Evolutionary conservation across 306 rosid genomes (phyloP), one percentile per base, ranked within the genome.

Genomic region (Adenanthera pavonina): DNA sequence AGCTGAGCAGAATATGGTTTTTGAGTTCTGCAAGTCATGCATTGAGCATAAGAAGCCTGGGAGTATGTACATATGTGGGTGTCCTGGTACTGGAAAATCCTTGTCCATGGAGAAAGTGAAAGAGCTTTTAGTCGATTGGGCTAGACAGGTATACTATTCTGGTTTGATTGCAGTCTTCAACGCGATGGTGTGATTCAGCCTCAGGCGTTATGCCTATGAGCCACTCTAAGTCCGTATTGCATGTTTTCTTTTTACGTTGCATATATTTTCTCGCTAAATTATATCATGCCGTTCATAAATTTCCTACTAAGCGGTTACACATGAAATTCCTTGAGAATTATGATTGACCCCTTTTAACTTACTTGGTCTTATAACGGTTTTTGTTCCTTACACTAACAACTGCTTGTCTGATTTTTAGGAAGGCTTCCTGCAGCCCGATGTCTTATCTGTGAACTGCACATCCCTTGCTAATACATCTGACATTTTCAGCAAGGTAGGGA

Each of bases 11-110:
- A 84, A 80, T 70, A 86, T 87, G 86, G 90, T 95, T 59, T 70
- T 93, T 34, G 91, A 82, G 76, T 93, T 95, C 86, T 89, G 96
- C 69, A 92, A 95, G 84, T 78, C 85, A 2, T 83, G 91, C 70
- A 44, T 95, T 11, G 92, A 89, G 80, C 90, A 86, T 41, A 87
- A 87, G 74, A 95, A 89, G 82, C 84, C 98, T n/a, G 94, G 92
- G 75, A 90, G 97, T 85, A 75, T 95, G 17, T 95, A 93, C 49
- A 84, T 93, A 0, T 93, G 99, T 33, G 99, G 99, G 25, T 92
- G 97, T 60, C 98, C 99, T 0, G 99, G 99, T 56, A 93, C 99
- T 0, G 98, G 98, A 15, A 95, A 95, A 77, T 89, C 99, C 0
- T 79, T 93, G 56, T 90, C 97, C 35, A 91, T 90, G 89, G 97